Conservation (phyloP, 495 filamentous ascomycete genomes). For the Tuber aestivum region DNA sequence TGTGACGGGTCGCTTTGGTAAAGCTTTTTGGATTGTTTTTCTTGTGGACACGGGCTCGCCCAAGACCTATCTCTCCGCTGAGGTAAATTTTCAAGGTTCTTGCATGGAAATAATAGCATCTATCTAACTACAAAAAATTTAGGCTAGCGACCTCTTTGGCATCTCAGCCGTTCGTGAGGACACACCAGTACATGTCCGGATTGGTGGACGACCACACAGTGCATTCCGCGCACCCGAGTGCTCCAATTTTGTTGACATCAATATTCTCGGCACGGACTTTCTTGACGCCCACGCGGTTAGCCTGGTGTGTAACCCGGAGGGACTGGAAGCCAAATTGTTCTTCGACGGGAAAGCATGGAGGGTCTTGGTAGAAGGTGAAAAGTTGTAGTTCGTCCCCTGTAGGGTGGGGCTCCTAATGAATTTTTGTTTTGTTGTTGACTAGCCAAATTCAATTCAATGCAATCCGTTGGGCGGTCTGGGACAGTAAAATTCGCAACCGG, state of each 20-base stretch:
- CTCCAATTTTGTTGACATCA: slow-evolving; percentile 65
- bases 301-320: slow-evolving; percentile 62
- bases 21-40: not conserved
- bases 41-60: not conserved
- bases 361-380: slow-evolving; percentile 43
- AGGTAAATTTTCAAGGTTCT: not conserved
- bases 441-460: too few species aligned
- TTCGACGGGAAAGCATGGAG: slow-evolving; percentile 41
- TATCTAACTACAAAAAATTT: not conserved
- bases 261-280: slow-evolving; percentile 72
- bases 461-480: too few species aligned
- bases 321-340: slow-evolving; percentile 48
- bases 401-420: slow-evolving; percentile 65
- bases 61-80: not conserved
- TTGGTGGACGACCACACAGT: not conserved
- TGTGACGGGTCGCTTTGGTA: not conserved
- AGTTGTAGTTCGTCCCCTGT: slow-evolving; percentile 54
- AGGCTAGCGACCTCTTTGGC: not conserved
- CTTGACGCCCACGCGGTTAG: slow-evolving; percentile 76
- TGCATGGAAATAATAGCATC: not conserved
- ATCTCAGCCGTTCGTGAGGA: not conserved
- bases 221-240: not conserved
- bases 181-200: not conserved
- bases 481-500: too few species aligned
- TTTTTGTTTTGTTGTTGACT: not conserved